Base-by-base conservation (phyloP, 805 yeast genomes). In the Candida michaelii region DNA sequence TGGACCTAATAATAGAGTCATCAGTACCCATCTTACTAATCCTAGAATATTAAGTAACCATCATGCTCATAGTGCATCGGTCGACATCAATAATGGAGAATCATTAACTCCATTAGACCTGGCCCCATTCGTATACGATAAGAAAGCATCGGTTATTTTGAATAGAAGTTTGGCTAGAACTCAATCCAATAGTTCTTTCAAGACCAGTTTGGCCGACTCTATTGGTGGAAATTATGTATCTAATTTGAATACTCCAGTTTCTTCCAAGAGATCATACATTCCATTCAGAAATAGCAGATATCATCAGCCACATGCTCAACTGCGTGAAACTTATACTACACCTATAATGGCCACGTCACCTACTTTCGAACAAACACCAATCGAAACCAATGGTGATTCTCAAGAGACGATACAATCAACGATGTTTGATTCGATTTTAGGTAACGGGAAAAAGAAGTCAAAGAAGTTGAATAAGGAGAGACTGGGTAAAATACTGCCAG, bases 91-190 rank as follows among this genome's bases (percentile, higher is more conserved):
- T 30, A 67, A 73, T 3, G 59, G 61, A 36, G 72, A 72, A 18
- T 65, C 69, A 17, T 60, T 72, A 3, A 69, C 73, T 15, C 78
- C 80, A n/a, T 71, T 73, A 48, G 89, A 83, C 48, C 78, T 85
- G 2, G 89, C 83, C 1, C 90, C 93, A 0, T 85, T 81, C 53
- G 74, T 85, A 0, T 85, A 85, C 55, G 95, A 85, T 56, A 83
- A 82, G 59, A 85, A 84, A 58, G 93, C 85, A 1, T 80, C 88
- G 21, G 76, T 80, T n/a, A 83, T 85, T 36, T 67, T 85, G 56
- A 85, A 83, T 55, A 69, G 83, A 49, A 83, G 89, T 48, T 68
- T 85, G 56, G 87, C 88, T 2, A 66, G 89, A 44, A 79, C 88
- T 0, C 82, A 84, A 13, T 84, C 95, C 0, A 83, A 83, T 38